Conservation (phyloP, 2,329 filamentous ascomycete genomes). For the Metarhizium humberi region DNA sequence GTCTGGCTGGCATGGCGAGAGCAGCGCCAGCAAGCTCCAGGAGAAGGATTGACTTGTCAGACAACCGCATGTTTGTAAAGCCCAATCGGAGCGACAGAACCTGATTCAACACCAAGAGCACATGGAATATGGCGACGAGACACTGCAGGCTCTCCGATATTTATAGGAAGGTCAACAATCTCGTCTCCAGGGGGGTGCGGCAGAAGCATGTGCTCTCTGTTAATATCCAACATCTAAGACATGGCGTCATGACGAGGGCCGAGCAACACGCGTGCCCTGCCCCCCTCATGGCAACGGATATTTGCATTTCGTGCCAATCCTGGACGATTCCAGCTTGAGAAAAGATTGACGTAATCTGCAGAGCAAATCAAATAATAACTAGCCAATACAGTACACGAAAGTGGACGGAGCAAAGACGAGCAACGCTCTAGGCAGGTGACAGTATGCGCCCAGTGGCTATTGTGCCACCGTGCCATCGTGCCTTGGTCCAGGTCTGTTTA, state of each 20-base stretch:
- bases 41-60: constrained; percentile 3
- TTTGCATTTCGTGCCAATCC: background rate
- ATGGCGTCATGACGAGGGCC: constrained; percentile 1
- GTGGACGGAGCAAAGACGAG: background rate
- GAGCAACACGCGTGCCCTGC: background rate
- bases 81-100: background rate
- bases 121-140: background rate
- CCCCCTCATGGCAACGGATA: constrained; percentile 1
- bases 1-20: constrained; percentile 5
- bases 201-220: background rate
- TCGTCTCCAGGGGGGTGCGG: background rate
- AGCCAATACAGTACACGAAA: background rate
- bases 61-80: constrained; percentile 7
- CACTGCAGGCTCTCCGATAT: background rate
- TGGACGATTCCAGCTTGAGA: background rate
- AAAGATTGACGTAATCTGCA: background rate
- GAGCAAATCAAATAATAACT: background rate
- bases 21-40: constrained; percentile 5
- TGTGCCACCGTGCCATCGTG: background rate
- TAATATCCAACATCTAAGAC: constrained; percentile 5
- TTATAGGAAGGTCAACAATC: background rate
- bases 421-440: constrained; percentile 7
- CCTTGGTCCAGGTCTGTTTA: background rate
- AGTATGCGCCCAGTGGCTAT: background rate
- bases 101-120: background rate